Conservation (phyloP, 2,329 filamentous ascomycete species). For the Drechslera avenae region DNA sequence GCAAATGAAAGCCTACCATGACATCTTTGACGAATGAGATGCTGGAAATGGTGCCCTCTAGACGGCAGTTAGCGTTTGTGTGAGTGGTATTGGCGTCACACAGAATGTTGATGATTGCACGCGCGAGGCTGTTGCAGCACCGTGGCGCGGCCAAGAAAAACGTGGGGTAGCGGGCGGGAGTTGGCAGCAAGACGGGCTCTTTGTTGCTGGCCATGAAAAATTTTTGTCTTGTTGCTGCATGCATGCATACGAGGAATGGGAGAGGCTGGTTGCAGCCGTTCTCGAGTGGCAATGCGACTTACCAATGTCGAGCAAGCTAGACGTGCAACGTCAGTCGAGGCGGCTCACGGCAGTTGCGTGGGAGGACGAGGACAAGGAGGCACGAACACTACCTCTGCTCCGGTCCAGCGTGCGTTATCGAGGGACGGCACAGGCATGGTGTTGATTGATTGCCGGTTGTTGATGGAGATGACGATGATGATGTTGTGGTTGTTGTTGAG, state of each 20-base stretch:
- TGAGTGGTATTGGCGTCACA: constrained; percentile 21
- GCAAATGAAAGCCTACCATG: constrained; percentile 64
- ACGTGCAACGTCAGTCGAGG: too few relatives aligned
- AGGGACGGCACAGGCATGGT: constrained; percentile 37
- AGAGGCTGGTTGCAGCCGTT: constrained; percentile 28
- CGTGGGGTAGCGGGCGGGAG: constrained; percentile 33
- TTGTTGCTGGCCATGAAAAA: background rate
- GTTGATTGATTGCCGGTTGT: constrained; percentile 22
- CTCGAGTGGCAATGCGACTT: constrained; percentile 40
- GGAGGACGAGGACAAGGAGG: too few relatives aligned
- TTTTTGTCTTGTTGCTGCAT: constrained; percentile 18
- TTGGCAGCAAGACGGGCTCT: constrained; percentile 18
- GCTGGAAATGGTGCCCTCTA: constrained; percentile 82
- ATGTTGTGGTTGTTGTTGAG: constrained; percentile 25
- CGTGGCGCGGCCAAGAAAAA: constrained; percentile 36
- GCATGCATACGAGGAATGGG: constrained; percentile 23
- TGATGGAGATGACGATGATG: background rate
- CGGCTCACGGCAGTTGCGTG: too few relatives aligned
- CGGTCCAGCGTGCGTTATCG: constrained; percentile 37
- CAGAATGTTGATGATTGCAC: constrained; percentile 10
- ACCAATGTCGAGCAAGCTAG: constrained; percentile 62
- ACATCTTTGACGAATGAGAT: constrained; percentile 85
- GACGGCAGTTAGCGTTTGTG: constrained; percentile 32
- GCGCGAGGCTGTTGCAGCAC: constrained; percentile 23
- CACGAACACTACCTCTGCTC: constrained; percentile 52